Conservation (phyloP, 192 early-diverging fungal species). For the Linderina pennispora region DNA sequence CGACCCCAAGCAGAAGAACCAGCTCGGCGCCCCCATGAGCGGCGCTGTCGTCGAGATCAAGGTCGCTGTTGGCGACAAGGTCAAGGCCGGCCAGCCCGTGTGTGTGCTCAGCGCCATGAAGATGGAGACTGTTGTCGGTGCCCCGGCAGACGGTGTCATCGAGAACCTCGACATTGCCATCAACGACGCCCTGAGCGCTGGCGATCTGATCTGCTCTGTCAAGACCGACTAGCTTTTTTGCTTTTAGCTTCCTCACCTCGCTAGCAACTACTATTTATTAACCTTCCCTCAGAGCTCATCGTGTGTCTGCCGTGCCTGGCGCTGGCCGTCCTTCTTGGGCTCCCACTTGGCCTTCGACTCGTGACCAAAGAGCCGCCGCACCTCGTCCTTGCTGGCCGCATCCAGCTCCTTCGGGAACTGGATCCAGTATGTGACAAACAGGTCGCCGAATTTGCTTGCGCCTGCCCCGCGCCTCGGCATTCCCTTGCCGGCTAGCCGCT, state of each 20-base stretch:
- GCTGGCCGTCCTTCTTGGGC: conserved; percentile 5
- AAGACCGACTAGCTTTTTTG: conserved; percentile 4
- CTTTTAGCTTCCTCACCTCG: conserved; percentile 1
- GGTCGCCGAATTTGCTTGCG: conserved; percentile 43
- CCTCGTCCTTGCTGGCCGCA: conserved; percentile 3
- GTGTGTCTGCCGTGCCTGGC: conserved; percentile 19
- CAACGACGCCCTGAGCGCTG: conserved; percentile 73
- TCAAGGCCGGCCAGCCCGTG: conserved; percentile 88
- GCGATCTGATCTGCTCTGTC: conserved; percentile 68
- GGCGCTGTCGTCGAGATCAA: conserved; percentile 92
- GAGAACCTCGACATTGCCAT: conserved; percentile 63
- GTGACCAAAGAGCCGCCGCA: conserved; percentile 7
- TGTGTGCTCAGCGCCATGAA: conserved; percentile 97
- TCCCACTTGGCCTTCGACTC: conserved; percentile 15
- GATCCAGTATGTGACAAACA: conserved; percentile 88
- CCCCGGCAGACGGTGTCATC: conserved; percentile 70
- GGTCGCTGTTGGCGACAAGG: conserved; percentile 69
- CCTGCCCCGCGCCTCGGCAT: conserved; percentile 62
- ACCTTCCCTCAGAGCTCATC: conserved; percentile 27
- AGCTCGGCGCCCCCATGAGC: conserved; percentile 94
- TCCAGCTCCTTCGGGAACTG: conserved; percentile 58
- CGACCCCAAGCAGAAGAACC: conserved; percentile 64
- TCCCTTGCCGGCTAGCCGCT: conserved; percentile 74
- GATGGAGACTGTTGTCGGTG: conserved; percentile 91
- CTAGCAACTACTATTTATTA: too few relatives aligned